Evolutionary conservation across 2,329 filamentous ascomycete species (phyloP).

Genomic region (Rachicladosporium sp.): DNA sequence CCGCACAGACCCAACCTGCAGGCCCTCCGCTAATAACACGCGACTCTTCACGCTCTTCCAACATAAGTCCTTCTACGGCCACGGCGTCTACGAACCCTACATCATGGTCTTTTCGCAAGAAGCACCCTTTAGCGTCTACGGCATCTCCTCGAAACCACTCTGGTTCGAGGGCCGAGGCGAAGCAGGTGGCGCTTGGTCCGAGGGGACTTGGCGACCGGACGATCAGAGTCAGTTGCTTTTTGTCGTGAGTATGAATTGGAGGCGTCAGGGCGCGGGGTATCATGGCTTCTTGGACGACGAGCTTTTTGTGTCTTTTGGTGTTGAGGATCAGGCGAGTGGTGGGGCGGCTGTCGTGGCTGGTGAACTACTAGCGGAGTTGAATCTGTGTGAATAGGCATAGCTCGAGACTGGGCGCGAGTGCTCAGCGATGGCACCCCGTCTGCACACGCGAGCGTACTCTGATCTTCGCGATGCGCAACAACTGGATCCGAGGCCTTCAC

Average conservation of each 20-base stretch:
- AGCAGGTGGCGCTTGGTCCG: background rate
- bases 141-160: slow-evolving; percentile 37
- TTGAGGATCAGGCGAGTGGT: slow-evolving; percentile 29
- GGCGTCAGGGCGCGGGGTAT: slow-evolving; percentile 33
- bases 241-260: slow-evolving; percentile 47
- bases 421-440: too few relatives aligned
- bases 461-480: too few relatives aligned
- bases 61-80: slow-evolving; percentile 37
- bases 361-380: too few relatives aligned
- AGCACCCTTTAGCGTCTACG: slow-evolving; percentile 40
- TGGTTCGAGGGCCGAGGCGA: slow-evolving; percentile 43
- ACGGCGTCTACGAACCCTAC: slow-evolving; percentile 45
- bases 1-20: slow-evolving; percentile 34
- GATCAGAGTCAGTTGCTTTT: slow-evolving; percentile 44
- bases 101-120: slow-evolving; percentile 38
- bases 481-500: too few relatives aligned
- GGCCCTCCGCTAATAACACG: slow-evolving; percentile 35
- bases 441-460: too few relatives aligned
- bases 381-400: too few relatives aligned
- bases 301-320: slow-evolving; percentile 43
- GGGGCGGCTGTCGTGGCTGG: too few relatives aligned
- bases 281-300: slow-evolving; percentile 47
- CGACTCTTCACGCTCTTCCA: slow-evolving; percentile 45
- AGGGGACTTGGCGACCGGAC: too few relatives aligned
- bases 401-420: too few relatives aligned